These are phyloP conservation scores for Aspergillus sp. DNA, from an alignment of 2,329 filamentous ascomycete genomes.

Conservation along the genomic window DNA sequence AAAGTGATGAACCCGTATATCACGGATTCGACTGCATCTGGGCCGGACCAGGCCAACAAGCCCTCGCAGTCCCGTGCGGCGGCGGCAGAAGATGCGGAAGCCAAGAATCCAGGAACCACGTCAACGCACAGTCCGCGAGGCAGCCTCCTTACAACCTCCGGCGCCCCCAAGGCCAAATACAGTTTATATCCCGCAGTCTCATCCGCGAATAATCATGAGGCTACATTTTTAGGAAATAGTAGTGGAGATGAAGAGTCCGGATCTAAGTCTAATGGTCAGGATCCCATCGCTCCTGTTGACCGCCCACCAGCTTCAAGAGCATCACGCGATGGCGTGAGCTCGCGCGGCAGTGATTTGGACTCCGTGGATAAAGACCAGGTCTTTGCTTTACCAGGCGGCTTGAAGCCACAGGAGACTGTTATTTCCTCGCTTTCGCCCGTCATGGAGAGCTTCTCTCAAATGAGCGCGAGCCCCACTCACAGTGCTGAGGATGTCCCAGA, in stretches of 20 bases:
- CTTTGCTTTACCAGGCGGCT: slow-evolving; percentile 7
- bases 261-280: slow-evolving; percentile 22
- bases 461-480: slow-evolving; percentile 12
- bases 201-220: slow-evolving; percentile 27
- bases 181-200: slow-evolving; percentile 31
- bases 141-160: slow-evolving; percentile 28
- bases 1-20: slow-evolving; percentile 88
- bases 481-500: slow-evolving; percentile 12
- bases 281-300: slow-evolving; percentile 21
- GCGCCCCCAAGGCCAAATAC: slow-evolving; percentile 27
- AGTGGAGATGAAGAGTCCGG: slow-evolving; percentile 36
- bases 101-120: slow-evolving; percentile 20
- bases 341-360: slow-evolving; percentile 13
- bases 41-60: slow-evolving; percentile 22
- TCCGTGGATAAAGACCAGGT: slow-evolving; percentile 9
- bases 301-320: slow-evolving; percentile 6
- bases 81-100: slow-evolving; percentile 17
- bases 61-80: slow-evolving; percentile 22
- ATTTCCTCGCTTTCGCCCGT: slow-evolving; percentile 29
- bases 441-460: slow-evolving; percentile 30
- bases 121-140: slow-evolving; percentile 26
- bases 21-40: slow-evolving; percentile 26
- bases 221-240: slow-evolving; percentile 38
- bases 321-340: slow-evolving; percentile 9
- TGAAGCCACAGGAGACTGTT: slow-evolving; percentile 16